Base-by-base conservation (phyloP, 2,329 filamentous ascomycete species). In the Ascochyta lentis region DNA sequence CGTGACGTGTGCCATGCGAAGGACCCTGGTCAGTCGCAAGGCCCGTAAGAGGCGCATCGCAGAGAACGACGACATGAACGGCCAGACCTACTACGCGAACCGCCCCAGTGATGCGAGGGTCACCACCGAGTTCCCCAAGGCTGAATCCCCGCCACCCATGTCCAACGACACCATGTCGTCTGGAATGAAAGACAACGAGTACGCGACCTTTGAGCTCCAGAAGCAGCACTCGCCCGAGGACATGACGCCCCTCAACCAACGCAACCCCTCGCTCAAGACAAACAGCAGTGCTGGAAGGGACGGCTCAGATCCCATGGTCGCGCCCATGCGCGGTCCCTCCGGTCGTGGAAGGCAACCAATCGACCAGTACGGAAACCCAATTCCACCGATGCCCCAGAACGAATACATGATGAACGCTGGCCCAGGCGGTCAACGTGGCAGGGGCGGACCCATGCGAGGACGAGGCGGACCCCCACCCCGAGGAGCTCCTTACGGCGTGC, bases 21-120 rank as follows among this genome's bases (percentile, higher is more conserved):
- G 94, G 57, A 96, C 93, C 2, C 81, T 98, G 54, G 91, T 97
- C 58, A 91, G 91, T 75, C 86, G 94, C 67, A 97, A 97, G 79
- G 91, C 93, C n/a, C 86, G 93, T 59, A 93, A 95, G 82, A 91
- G 89, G 80, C 86, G 92, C 41, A 96, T 98, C 71, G 92, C 88
- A 2, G 90, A 96, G 75, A 96, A 98, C 72, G 91, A 93, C 7
- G 93, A 98, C 73, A 98, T 98, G 93, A 98, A 91, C 73, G 94
- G 94, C 26, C 88, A 95, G 68, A 95, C 93, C 71, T 97, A 89
- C 74, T 97, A 96, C 77, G 75, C 78, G 65, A 78, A 79, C 71
- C 75, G 81, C 69, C 61, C 61, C 39, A 69, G 61, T 26, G 49
- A 55, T n/a, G 62, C 64, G 13, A 55, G 63, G 54, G 71, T 61